A percentile compares a stretch with the other conserved stretches of the same genome.
phyloP scores from a whole-genome alignment of 805 yeast species.

The Yarrowia yakushimensis region DNA sequence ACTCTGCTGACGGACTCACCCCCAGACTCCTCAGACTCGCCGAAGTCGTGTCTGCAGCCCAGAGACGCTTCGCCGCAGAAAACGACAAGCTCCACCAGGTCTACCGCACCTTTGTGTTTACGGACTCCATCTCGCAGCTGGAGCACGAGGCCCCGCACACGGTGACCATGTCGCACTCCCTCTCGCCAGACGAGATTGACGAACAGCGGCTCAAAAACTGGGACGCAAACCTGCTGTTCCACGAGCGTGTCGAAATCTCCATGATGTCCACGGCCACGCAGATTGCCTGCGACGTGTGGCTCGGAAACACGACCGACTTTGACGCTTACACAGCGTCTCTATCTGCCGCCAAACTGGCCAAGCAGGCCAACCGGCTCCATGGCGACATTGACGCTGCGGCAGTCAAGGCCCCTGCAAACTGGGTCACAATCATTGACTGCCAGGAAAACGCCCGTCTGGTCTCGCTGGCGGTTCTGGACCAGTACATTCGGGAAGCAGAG shows the following conservation, averaged over 20 bases:
- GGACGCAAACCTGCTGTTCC: constrained; percentile 53
- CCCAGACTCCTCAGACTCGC: constrained; percentile 27
- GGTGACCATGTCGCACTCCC: constrained; percentile 31
- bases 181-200: constrained; percentile 27
- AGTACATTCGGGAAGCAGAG: constrained; percentile 31
- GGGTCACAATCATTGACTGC: constrained; percentile 41
- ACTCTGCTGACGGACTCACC: constrained; percentile 43
- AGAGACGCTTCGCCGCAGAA: constrained; percentile 27
- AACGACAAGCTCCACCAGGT: not conserved
- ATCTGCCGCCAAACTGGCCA: not conserved
- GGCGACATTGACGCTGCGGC: constrained; percentile 24
- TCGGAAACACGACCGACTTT: constrained; percentile 76
- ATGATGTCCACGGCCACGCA: constrained; percentile 78
- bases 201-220: constrained; percentile 34
- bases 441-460: constrained; percentile 34
- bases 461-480: constrained; percentile 28
- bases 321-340: constrained; percentile 30
- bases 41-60: constrained; percentile 29
- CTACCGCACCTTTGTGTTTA: constrained; percentile 30
- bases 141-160: constrained; percentile 30
- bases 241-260: constrained; percentile 79
- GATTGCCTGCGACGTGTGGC: constrained; percentile 57
- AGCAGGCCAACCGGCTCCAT: not conserved
- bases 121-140: constrained; percentile 29
- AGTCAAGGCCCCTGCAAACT: constrained; percentile 29